phyloP scores from a whole-genome alignment of 2,329 filamentous ascomycete genomes.

The Cladophialophora chaetospira region DNA sequence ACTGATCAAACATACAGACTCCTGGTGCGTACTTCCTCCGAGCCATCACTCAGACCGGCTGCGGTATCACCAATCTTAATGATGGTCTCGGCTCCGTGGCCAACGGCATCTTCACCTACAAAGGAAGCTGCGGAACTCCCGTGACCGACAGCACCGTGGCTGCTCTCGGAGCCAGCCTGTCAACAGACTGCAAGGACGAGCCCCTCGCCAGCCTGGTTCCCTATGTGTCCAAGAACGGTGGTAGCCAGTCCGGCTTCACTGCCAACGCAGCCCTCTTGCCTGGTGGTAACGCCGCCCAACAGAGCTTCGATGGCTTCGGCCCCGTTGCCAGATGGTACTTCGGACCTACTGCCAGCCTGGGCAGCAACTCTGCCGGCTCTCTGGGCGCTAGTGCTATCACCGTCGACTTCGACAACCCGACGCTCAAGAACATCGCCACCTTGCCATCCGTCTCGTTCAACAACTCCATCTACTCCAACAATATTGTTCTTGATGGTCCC shows the following conservation, averaged over 20 bases:
- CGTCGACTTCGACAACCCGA: constrained; percentile 27
- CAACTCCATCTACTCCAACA: constrained; percentile 29
- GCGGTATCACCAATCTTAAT: constrained; percentile 21
- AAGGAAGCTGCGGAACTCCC: constrained; percentile 22
- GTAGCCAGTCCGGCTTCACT: constrained; percentile 14
- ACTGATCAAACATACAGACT: constrained; percentile 12
- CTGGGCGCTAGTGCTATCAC: constrained; percentile 20
- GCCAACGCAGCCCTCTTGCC: constrained; percentile 25
- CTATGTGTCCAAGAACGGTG: constrained; percentile 20
- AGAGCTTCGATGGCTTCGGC: constrained; percentile 24
- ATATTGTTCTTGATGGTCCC: constrained; percentile 26
- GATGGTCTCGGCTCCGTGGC: constrained; percentile 24
- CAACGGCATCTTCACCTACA: constrained; percentile 30
- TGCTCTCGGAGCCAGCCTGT: constrained; percentile 16
- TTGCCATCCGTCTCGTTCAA: constrained; percentile 25
- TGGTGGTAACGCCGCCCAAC: constrained; percentile 27
- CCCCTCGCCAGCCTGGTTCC: constrained; percentile 29
- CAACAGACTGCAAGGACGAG: constrained; percentile 29
- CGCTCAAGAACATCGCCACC: constrained; percentile 27
- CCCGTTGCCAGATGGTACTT: constrained; percentile 28
- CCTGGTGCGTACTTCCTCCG: constrained; percentile 31
- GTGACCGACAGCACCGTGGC: constrained; percentile 1
- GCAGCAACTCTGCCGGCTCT: constrained; percentile 17
- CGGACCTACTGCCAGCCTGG: constrained; percentile 12
- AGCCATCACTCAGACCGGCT: constrained; percentile 30